Evolutionary conservation across 2,329 filamentous ascomycete species (phyloP), one percentile per base, ranked within the genome.

Genomic region (Phialocephala sp.): DNA sequence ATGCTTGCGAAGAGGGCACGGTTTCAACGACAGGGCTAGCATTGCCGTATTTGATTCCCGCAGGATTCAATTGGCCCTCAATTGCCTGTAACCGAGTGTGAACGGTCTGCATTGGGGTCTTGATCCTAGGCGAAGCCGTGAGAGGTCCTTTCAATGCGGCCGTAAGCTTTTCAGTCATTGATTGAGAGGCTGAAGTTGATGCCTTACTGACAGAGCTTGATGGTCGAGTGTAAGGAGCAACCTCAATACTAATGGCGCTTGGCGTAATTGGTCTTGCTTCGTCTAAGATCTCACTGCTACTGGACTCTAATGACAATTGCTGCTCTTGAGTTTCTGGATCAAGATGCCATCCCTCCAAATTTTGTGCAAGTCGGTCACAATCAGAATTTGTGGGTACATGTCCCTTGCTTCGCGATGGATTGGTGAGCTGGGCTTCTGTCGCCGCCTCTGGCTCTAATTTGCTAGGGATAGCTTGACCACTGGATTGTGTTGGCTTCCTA

Each of bases 361-460:
- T 20, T 47, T 59, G 22, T 54, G 60, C 63, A 56, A 68, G 58
- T 22, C 56, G 50, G 27, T 63, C 59, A 54, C 43, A 68, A 52
- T 68, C 63, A 43, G 63, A 68, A 20, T 63, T 61, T 6, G 63
- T 68, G 12, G 60, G 63, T 20, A 50, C 4, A 58, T 68, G 63
- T 18, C 60, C 52, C 20, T 8, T 63, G 20, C 27, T 50, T 57
- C 54, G 22, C 35, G 50, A 6, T 18, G n/a, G 20, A 27, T 61
- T 61, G 15, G 27, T 8, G 14, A 4, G 8, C 32, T 22, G 37
- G 37, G 37, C 27, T 32, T 32, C 27, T 32, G 27, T n/a, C 11
- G n/a, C 9, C 11, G n/a, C 9, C 18, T 32, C 41, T 60, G n/a
- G 20, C 59, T 50, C 27, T 55, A 27, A 22, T 36, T 22, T 20